phyloP scores from a whole-genome alignment of 225 moss, liverwort and hornwort species.

The Climacium dendroides region DNA sequence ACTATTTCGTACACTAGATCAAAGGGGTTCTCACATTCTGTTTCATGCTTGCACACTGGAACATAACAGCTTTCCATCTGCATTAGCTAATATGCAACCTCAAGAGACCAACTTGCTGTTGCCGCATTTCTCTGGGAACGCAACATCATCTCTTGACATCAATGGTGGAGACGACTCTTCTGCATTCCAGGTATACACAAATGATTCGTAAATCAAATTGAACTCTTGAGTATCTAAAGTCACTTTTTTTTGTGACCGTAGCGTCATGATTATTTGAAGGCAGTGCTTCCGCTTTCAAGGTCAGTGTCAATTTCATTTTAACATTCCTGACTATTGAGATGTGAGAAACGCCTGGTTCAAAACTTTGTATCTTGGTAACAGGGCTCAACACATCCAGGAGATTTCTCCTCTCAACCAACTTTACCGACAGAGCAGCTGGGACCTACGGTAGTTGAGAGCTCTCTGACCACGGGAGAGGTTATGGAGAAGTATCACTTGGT shows the following conservation, averaged over 20 bases:
- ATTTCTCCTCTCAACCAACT: conserved; percentile 41
- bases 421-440: conserved; percentile 46
- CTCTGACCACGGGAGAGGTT: conserved; percentile 76
- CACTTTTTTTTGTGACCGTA: background rate
- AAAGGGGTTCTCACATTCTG: conserved; percentile 4
- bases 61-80: conserved; percentile 56
- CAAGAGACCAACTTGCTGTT: conserved; percentile 44
- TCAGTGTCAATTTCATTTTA: background rate
- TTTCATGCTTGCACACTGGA: conserved; percentile 11
- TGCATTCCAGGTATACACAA: conserved; percentile 42
- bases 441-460: conserved; percentile 49
- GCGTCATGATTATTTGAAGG: background rate
- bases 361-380: background rate
- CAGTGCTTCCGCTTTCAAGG: background rate
- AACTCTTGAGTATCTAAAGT: background rate
- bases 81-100: conserved; percentile 40
- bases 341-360: background rate
- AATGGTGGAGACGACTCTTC: conserved; percentile 41
- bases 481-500: conserved; percentile 93
- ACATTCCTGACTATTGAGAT: background rate
- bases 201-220: background rate
- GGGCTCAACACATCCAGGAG: conserved; percentile 29
- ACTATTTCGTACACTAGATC: background rate
- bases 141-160: conserved; percentile 42
- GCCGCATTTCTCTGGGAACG: conserved; percentile 36